Conservation (phyloP, 345 rosid species). For the Populus pruinosa region DNA sequence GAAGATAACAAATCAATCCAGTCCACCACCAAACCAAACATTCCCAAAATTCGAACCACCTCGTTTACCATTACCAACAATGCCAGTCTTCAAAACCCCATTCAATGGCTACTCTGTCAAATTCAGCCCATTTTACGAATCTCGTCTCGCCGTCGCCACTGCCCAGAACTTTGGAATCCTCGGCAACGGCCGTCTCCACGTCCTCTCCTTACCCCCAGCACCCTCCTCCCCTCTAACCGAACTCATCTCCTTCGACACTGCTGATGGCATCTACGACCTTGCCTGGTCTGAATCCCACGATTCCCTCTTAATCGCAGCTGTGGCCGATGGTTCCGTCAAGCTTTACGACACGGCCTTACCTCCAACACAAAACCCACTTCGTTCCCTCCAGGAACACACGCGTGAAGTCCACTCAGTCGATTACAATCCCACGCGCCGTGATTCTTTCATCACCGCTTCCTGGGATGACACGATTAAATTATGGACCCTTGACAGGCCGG, state of each 20-base stretch:
- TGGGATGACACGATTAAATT: slow-evolving; percentile 94
- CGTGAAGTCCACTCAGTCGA: slow-evolving; percentile 88
- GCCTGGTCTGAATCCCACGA: slow-evolving; percentile 97
- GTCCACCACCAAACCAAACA: background rate
- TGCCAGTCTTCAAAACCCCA: slow-evolving; percentile 79
- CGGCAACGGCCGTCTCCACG: slow-evolving; percentile 88
- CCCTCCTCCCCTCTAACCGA: slow-evolving; percentile 49
- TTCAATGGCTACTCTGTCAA: slow-evolving; percentile 87
- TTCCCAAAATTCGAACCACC: background rate
- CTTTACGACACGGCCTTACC: slow-evolving; percentile 76
- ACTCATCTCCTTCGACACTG: slow-evolving; percentile 62
- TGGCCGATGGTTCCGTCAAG: slow-evolving; percentile 86
- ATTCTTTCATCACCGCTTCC: slow-evolving; percentile 78
- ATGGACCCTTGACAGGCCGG: slow-evolving; percentile 87
- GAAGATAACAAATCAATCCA: background rate
- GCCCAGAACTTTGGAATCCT: slow-evolving; percentile 93
- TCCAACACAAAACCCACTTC: slow-evolving; percentile 64
- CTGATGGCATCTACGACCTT: slow-evolving; percentile 83
- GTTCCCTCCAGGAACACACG: slow-evolving; percentile 81
- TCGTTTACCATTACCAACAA: slow-evolving; percentile 9
- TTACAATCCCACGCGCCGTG: slow-evolving; percentile 89
- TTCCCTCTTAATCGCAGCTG: slow-evolving; percentile 71
- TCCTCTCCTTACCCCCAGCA: slow-evolving; percentile 67
- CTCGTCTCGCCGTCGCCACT: slow-evolving; percentile 84
- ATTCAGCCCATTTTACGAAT: slow-evolving; percentile 86